These are phyloP conservation scores for Athelia psychrophila DNA, from an alignment of 1,284 basidiomycete species.

Conservation along the genomic window DNA sequence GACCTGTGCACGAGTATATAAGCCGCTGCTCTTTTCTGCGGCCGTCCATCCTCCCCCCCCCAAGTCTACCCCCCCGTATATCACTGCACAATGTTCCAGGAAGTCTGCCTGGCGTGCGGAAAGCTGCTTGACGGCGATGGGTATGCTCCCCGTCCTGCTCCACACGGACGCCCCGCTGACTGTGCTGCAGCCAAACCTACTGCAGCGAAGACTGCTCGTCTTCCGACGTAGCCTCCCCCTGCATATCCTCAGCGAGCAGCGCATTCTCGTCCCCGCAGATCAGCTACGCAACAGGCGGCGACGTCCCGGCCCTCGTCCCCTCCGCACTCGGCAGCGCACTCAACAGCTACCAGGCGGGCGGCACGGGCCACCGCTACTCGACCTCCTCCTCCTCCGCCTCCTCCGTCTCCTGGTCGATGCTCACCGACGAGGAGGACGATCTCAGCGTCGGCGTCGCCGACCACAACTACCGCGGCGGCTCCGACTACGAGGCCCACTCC, in stretches of 20 bases:
- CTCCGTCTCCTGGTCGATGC: slow-evolving; percentile 58
- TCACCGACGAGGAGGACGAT: slow-evolving; percentile 59
- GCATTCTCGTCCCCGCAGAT: slow-evolving; percentile 65
- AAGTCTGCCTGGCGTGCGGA: slow-evolving; percentile 69
- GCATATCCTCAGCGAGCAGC: slow-evolving; percentile 65
- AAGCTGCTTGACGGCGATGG: slow-evolving; percentile 57
- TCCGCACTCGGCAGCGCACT: slow-evolving; percentile 53
- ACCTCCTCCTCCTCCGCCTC: slow-evolving; percentile 54
- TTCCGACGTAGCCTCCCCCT: slow-evolving; percentile 62
- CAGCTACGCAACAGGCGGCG: slow-evolving; percentile 43
- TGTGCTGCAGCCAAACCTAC: slow-evolving; percentile 55
- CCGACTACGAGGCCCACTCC: too few relatives aligned
- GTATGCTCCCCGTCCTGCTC: slow-evolving; percentile 36
- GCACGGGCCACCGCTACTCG: slow-evolving; percentile 36
- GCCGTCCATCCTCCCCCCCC: slow-evolving; percentile 7
- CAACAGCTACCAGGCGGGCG: slow-evolving; percentile 35
- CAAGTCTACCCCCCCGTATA: slow-evolving; percentile 7
- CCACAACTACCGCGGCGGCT: slow-evolving; percentile 10
- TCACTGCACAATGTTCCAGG: slow-evolving; percentile 79
- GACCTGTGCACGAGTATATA: slow-evolving; percentile 32
- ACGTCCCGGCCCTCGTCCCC: slow-evolving; percentile 59
- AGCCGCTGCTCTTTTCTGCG: too few relatives aligned
- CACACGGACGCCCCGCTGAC: slow-evolving; percentile 12
- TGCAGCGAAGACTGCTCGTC: slow-evolving; percentile 71
- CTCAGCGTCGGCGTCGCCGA: slow-evolving; percentile 37